A percentile compares a stretch with the other conserved stretches of the same genome.
Conservation (phyloP, 208 protist species). For the Wallacemonas rigidus region DNA sequence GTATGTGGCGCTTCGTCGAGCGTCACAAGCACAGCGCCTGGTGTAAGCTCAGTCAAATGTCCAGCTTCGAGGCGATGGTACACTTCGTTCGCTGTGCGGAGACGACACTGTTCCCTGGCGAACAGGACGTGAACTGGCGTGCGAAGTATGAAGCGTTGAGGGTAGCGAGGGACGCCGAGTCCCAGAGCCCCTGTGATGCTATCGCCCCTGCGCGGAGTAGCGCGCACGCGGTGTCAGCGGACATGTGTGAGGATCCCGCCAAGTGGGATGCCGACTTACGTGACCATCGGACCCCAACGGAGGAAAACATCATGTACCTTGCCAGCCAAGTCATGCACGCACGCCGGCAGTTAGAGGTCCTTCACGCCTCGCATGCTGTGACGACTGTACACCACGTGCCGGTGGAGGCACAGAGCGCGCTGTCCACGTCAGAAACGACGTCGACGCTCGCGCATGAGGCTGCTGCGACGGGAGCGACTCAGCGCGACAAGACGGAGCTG, state of each 20-base stretch:
- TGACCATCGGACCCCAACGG: slow-evolving; percentile 29
- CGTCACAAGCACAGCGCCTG: slow-evolving; percentile 78
- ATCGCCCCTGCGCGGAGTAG: not conserved
- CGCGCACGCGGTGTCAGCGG: not conserved
- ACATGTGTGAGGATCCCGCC: not conserved
- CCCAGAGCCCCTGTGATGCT: too few relatives aligned
- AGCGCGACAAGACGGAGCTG: not conserved
- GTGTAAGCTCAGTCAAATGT: slow-evolving; percentile 64
- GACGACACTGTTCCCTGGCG: slow-evolving; percentile 14
- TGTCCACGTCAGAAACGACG: not conserved
- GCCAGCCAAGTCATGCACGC: slow-evolving; percentile 50
- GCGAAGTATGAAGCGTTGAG: not conserved
- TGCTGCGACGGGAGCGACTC: not conserved
- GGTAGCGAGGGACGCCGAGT: not conserved
- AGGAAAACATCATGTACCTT: slow-evolving; percentile 55
- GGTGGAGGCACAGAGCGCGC: too few relatives aligned
- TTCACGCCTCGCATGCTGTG: not conserved
- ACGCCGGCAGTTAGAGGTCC: slow-evolving; percentile 22
- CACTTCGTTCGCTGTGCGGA: slow-evolving; percentile 70
- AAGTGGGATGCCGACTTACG: slow-evolving; percentile 60
- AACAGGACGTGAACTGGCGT: slow-evolving; percentile 10
- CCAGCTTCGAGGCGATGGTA: slow-evolving; percentile 85
- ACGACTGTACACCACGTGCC: not conserved
- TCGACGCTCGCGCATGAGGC: too few relatives aligned
- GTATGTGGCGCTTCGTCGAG: slow-evolving; percentile 63